These are phyloP conservation scores for Lasiosphaeris hirsuta DNA, from an alignment of 495 filamentous ascomycete genomes.

Conservation along the genomic window DNA sequence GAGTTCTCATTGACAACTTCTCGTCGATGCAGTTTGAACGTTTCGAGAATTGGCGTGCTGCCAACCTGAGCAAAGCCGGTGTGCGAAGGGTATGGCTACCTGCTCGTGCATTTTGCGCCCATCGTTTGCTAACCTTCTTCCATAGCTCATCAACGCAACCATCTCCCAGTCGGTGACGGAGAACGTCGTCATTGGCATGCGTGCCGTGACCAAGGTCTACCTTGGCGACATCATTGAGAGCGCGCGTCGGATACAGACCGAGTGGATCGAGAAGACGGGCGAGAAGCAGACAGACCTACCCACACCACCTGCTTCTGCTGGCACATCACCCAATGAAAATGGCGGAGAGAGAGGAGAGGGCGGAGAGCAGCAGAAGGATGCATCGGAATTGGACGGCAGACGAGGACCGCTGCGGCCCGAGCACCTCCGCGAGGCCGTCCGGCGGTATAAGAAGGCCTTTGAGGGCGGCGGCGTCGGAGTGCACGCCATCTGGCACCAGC, in stretches of 20 bases:
- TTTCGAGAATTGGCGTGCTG: slow-evolving; percentile 69
- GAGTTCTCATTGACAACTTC: slow-evolving; percentile 65
- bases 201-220: slow-evolving; percentile 78
- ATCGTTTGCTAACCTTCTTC: slow-evolving; percentile 20
- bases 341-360: not conserved
- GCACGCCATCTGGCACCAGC: slow-evolving; percentile 62
- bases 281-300: slow-evolving; percentile 47
- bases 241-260: slow-evolving; percentile 71
- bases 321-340: slow-evolving; percentile 5
- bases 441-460: slow-evolving; percentile 65
- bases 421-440: slow-evolving; percentile 75
- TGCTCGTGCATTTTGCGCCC: not conserved
- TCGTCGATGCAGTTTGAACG: slow-evolving; percentile 64
- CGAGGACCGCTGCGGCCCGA: slow-evolving; percentile 72
- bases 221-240: slow-evolving; percentile 79
- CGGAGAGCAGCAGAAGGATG: slow-evolving; percentile 13
- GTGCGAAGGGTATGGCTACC: slow-evolving; percentile 39
- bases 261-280: slow-evolving; percentile 62
- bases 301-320: slow-evolving; percentile 26
- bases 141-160: slow-evolving; percentile 76
- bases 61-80: slow-evolving; percentile 52
- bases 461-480: slow-evolving; percentile 73
- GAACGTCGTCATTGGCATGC: slow-evolving; percentile 74
- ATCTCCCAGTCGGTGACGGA: slow-evolving; percentile 82
- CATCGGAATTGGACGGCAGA: slow-evolving; percentile 33